phyloP scores from a whole-genome alignment of 495 filamentous ascomycete species.

The Oleoguttula mirabilis region DNA sequence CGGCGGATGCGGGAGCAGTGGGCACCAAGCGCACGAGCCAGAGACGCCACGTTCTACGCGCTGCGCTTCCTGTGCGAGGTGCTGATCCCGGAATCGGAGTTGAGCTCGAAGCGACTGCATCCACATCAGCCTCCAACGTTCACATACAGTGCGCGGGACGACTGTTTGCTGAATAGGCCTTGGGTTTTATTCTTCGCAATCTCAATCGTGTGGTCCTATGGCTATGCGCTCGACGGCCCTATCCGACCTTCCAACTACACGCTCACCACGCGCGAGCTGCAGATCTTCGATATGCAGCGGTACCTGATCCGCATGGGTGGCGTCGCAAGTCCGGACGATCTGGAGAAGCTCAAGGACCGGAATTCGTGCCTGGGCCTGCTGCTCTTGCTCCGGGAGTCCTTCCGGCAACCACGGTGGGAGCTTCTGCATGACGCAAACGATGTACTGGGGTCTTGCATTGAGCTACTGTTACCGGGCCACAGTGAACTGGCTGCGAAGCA shows the following conservation, averaged over 20 bases:
- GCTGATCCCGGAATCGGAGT: conserved; percentile 42
- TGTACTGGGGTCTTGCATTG: conserved; percentile 68
- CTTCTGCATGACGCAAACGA: conserved; percentile 74
- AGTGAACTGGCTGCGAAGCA: conserved; percentile 7
- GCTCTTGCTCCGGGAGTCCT: conserved; percentile 68
- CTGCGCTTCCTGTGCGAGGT: conserved; percentile 76
- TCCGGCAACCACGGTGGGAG: conserved; percentile 79
- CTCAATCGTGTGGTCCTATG: conserved; percentile 91
- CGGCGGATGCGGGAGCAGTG: conserved; percentile 78
- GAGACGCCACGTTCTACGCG: conserved; percentile 90
- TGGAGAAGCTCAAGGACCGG: conserved; percentile 60
- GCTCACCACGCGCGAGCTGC: conserved; percentile 47
- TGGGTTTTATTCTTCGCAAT: conserved; percentile 96
- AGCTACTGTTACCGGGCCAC: conserved; percentile 35
- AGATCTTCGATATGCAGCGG: conserved; percentile 62
- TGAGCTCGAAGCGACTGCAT: conserved; percentile 1
- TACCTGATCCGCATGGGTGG: conserved; percentile 65
- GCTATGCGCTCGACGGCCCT: conserved; percentile 79
- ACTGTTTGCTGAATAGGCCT: conserved; percentile 80
- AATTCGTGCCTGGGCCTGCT: conserved; percentile 77
- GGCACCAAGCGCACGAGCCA: conserved; percentile 83
- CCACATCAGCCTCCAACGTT: conserved; percentile 18
- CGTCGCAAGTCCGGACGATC: conserved; percentile 67
- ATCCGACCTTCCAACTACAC: conserved; percentile 40
- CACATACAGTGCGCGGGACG: conserved; percentile 71